Evolutionary conservation across 441 rosid species (phyloP).

Genomic region (Syzygium malaccense): DNA sequence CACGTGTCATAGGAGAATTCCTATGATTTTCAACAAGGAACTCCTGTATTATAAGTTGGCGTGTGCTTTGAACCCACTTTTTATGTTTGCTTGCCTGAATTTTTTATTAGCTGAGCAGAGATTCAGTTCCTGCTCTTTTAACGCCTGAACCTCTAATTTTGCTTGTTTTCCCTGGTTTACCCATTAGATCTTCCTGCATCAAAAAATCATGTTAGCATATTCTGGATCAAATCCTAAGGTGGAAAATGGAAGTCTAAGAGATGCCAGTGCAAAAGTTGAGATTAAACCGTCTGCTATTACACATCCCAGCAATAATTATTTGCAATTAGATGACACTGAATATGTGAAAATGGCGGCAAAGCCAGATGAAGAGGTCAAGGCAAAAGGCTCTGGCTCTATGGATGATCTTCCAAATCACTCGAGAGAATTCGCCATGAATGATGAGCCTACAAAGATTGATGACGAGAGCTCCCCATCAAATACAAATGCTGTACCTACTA

Average conservation of each 20-base stretch:
- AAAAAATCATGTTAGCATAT: constrained; percentile 38
- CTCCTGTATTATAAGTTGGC: too few species aligned
- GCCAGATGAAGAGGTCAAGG: constrained; percentile 5
- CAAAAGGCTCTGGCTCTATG: neutral
- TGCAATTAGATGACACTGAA: neutral
- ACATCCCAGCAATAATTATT: neutral
- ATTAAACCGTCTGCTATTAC: constrained; percentile 8
- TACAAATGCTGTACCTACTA: constrained; percentile 1
- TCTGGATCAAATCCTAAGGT: constrained; percentile 6
- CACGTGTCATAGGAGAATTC: too few species aligned
- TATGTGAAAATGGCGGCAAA: constrained; percentile 3
- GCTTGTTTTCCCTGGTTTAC: neutral
- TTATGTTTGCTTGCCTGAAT: too few species aligned
- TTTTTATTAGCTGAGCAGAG: too few species aligned
- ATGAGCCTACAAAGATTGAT: neutral
- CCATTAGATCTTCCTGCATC: constrained; percentile 43
- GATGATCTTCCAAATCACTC: neutral
- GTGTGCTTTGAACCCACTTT: too few species aligned
- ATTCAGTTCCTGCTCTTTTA: too few species aligned
- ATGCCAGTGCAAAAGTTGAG: constrained; percentile 7
- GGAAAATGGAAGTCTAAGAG: constrained; percentile 9
- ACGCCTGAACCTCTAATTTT: neutral
- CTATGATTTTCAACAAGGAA: too few species aligned
- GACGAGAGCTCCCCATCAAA: constrained; percentile 6
- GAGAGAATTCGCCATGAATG: neutral